A percentile compares a stretch with the other conserved stretches of the same genome.
Evolutionary conservation across 2,329 filamentous ascomycete genomes (phyloP).

Genomic region (Claviceps humidiphila): DNA sequence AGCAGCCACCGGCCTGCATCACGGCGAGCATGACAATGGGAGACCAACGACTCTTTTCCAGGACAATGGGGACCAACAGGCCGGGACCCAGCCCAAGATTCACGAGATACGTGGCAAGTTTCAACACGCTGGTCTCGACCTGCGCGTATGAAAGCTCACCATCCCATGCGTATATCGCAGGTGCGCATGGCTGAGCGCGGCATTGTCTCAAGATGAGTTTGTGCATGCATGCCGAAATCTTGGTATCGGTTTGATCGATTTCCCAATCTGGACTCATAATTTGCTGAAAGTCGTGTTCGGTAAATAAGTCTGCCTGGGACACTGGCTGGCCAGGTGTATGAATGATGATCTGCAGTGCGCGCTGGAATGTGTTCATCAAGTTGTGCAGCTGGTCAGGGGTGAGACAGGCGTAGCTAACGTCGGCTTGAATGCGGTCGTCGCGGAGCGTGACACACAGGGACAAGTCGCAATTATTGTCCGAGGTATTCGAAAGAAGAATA

Average conservation of each 20-base stretch:
- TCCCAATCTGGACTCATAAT: conserved; percentile 39
- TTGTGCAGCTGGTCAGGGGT: conserved; percentile 30
- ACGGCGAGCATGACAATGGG: conserved; percentile 58
- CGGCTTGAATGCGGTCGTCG: conserved; percentile 26
- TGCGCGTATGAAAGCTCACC: conserved; percentile 29
- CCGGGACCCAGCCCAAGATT: conserved; percentile 36
- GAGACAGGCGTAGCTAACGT: conserved; percentile 31
- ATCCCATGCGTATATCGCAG: conserved; percentile 31
- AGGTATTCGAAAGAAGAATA: conserved; percentile 4
- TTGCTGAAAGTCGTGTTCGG: conserved; percentile 39
- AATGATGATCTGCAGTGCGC: conserved; percentile 34
- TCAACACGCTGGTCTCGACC: conserved; percentile 23
- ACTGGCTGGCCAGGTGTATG: conserved; percentile 27
- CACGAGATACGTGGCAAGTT: conserved; percentile 32
- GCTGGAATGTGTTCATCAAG: conserved; percentile 39
- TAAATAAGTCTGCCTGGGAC: conserved; percentile 38
- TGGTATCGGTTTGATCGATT: conserved; percentile 23
- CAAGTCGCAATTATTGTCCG: conserved; percentile 29
- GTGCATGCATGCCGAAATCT: conserved; percentile 29
- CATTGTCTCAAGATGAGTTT: conserved; percentile 30
- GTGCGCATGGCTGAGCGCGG: conserved; percentile 22
- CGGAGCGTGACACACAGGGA: conserved; percentile 31
- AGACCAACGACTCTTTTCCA: conserved; percentile 57
- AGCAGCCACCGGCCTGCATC: conserved; percentile 43
- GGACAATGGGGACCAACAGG: conserved; percentile 49